Conservation (phyloP, 306 rosid genomes). For the Glycyrrhiza uralensis region DNA sequence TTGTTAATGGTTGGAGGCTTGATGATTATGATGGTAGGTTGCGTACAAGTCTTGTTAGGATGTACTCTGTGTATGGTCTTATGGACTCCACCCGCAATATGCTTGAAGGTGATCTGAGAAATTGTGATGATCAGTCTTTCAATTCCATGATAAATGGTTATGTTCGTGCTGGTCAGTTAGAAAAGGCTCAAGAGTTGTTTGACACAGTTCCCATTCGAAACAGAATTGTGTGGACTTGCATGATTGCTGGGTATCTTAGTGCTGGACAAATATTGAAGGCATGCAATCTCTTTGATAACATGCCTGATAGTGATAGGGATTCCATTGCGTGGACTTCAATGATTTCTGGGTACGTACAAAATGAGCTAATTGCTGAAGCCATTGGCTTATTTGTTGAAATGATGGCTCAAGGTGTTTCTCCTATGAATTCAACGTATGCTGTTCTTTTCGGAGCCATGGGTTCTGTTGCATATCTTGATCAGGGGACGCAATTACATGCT, state of each 20-base stretch:
- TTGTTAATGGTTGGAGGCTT: slow-evolving; percentile 35
- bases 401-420: slow-evolving; percentile 47
- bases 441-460: slow-evolving; percentile 76
- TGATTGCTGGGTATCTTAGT: slow-evolving; percentile 61
- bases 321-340: slow-evolving; percentile 68
- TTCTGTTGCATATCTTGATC: slow-evolving; percentile 72
- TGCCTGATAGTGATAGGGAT: slow-evolving; percentile 66
- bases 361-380: slow-evolving; percentile 63
- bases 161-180: slow-evolving; percentile 43
- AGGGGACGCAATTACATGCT: slow-evolving; percentile 66
- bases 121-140: slow-evolving; percentile 37
- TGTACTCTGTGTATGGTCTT: slow-evolving; percentile 61
- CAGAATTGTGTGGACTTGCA: slow-evolving; percentile 55
- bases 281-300: slow-evolving; percentile 38
- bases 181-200: slow-evolving; percentile 64
- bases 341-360: slow-evolving; percentile 63
- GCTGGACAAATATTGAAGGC: slow-evolving; percentile 59
- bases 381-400: slow-evolving; percentile 45
- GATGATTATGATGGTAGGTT: slow-evolving; percentile 67
- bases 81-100: slow-evolving; percentile 46
- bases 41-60: slow-evolving; percentile 59
- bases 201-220: slow-evolving; percentile 41
- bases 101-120: slow-evolving; percentile 29
- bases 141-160: slow-evolving; percentile 63
- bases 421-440: slow-evolving; percentile 52